Base-by-base conservation (phyloP, 169 alveolate species). In the Sarcocystis neurona region DNA sequence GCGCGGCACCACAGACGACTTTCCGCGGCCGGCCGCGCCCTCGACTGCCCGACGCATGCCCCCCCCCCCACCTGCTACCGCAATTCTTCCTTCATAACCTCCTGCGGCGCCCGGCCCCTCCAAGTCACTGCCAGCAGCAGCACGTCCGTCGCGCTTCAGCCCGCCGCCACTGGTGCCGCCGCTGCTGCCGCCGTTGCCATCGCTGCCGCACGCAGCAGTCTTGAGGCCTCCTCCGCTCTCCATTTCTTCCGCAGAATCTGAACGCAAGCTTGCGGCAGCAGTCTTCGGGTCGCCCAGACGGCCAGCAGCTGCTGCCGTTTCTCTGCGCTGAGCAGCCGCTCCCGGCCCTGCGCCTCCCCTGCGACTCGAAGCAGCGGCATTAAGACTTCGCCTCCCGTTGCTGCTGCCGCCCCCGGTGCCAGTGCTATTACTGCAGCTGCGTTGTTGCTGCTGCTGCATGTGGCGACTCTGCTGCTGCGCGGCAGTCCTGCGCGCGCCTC, bases 1-100 rank as follows among this genome's bases (percentile, higher is more conserved):
- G n/a, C n/a, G n/a, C n/a, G n/a, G n/a, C n/a, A n/a, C n/a, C 20
- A 53, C 79, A 70, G 79, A 4, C 30, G 48, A 70, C 50, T 47
- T 12, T 41, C 79, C 30, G 79, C 79, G 18, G 79, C 79, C 30
- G 50, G 79, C 79, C 37, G 79, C 79, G 79, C 44, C 79, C 37
- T 47, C 46, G 50, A 47, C 79, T 70, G 79, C 79, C 2, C 5
- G 50, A 70, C 50, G 50, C 30, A 70, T 5, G 37, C 79, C 1
- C 44, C 48, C 30, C 30, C 79, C 4, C 50, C 79, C 37, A 27
- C 79, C 15, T 70, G 30, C 79, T 5, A 34, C 79, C 15, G 79
- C 30, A 5, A 70, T 41, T 27, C 50, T 34, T 6, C 79, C 79
- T 47, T 70, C 79, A 2, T 70, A 41, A 5, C 37, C 79, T 70